These are phyloP conservation scores for Diplodia scrobiculata DNA, from an alignment of 2,329 filamentous ascomycete genomes.

Conservation along the genomic window DNA sequence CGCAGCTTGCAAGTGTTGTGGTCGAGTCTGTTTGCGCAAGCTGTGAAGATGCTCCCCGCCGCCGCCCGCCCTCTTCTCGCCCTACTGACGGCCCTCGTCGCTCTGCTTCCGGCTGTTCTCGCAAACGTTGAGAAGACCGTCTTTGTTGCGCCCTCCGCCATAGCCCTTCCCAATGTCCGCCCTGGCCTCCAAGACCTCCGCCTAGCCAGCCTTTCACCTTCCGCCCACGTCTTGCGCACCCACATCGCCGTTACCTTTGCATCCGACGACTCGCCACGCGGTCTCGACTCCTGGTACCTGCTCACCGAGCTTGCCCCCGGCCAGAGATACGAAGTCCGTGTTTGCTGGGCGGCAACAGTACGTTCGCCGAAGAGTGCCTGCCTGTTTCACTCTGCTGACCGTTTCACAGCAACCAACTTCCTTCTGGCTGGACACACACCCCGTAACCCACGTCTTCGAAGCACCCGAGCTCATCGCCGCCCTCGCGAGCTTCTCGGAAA, in stretches of 20 bases:
- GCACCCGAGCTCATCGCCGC: constrained; percentile 66
- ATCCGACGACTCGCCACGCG: constrained; percentile 54
- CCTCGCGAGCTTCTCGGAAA: constrained; percentile 62
- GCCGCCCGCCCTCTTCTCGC: neutral
- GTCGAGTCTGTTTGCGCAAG: constrained; percentile 28
- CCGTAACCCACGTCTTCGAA: constrained; percentile 63
- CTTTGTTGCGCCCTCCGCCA: constrained; percentile 70
- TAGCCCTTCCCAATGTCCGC: constrained; percentile 58
- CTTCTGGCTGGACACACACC: constrained; percentile 69
- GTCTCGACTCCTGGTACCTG: constrained; percentile 74
- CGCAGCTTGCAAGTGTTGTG: constrained; percentile 23
- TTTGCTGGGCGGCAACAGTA: constrained; percentile 94
- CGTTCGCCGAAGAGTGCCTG: constrained; percentile 43
- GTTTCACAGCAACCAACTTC: constrained; percentile 74
- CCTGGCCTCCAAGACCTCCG: constrained; percentile 63
- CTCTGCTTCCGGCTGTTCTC: constrained; percentile 11
- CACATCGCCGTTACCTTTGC: constrained; percentile 70
- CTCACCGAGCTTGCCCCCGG: constrained; percentile 69
- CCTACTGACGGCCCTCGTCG: constrained; percentile 1
- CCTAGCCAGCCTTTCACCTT: constrained; percentile 66
- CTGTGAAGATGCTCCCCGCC: constrained; percentile 27
- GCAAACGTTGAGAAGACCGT: constrained; percentile 92
- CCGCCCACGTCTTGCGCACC: constrained; percentile 59
- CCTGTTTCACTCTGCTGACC: constrained; percentile 16
- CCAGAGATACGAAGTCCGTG: constrained; percentile 83